These are phyloP conservation scores for Pulveroboletus ravenelii DNA, from an alignment of 768 basidiomycete genomes.

Conservation along the genomic window DNA sequence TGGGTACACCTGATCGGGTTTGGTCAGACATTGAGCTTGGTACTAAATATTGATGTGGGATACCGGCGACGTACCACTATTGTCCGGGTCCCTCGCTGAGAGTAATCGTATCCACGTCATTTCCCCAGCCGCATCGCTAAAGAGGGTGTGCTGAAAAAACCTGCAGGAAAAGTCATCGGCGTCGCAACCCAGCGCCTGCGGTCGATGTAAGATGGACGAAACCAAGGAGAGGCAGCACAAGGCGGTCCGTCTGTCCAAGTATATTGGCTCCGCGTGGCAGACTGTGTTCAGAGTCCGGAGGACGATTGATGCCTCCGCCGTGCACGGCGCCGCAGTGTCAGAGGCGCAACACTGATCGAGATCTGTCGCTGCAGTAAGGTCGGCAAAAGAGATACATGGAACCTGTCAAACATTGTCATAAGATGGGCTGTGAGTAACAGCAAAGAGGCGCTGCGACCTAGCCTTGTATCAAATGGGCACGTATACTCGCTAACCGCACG, in stretches of 20 bases:
- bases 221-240: slow-evolving; percentile 1
- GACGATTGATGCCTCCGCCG: slow-evolving; percentile 1
- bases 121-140: background rate
- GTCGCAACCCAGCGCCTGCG: background rate
- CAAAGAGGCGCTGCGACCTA: background rate
- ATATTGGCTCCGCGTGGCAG: background rate
- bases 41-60: too few relatives aligned
- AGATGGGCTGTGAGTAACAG: background rate
- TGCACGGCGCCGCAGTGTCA: slow-evolving; percentile 7
- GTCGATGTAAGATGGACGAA: background rate
- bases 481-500: background rate
- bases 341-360: slow-evolving; percentile 7
- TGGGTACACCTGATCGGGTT: too few relatives aligned
- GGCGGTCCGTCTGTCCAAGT: background rate
- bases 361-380: background rate
- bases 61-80: too few relatives aligned
- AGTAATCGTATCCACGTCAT: background rate
- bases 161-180: background rate
- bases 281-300: background rate
- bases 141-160: background rate
- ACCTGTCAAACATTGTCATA: slow-evolving; percentile 1
- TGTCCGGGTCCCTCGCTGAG: background rate
- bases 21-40: too few relatives aligned
- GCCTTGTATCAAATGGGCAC: background rate
- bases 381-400: background rate